Conservation (phyloP, 495 filamentous ascomycete species). For the Tuber magnatum region DNA sequence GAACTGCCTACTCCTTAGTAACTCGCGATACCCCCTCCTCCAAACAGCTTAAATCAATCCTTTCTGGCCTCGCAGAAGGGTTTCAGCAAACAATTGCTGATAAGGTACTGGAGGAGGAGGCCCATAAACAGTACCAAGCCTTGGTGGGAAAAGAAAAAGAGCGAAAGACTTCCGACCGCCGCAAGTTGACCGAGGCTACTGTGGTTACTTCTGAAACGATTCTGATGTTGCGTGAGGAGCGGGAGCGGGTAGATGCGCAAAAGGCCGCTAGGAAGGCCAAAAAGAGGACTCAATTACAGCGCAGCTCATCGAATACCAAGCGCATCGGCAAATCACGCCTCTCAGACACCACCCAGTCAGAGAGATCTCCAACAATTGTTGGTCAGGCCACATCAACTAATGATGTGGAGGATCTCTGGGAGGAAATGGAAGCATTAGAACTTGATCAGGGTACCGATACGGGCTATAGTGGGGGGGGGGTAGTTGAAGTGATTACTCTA, state of each 20-base stretch:
- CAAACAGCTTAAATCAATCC: background rate
- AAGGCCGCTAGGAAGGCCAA: background rate
- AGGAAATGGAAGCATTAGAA: background rate
- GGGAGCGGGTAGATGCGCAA: background rate
- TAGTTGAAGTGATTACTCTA: background rate
- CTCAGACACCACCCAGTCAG: background rate
- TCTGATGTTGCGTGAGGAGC: no score
- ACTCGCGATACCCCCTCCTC: background rate
- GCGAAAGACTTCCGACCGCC: no score
- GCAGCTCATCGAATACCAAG: background rate
- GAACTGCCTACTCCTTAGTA: background rate
- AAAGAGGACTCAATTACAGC: background rate
- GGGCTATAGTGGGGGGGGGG: background rate
- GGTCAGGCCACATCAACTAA: background rate
- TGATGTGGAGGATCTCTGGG: background rate
- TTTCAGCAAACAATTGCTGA: background rate
- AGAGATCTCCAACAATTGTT: background rate
- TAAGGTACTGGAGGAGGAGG: no score
- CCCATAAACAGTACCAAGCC: background rate
- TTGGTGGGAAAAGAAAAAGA: background rate
- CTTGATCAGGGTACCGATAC: background rate
- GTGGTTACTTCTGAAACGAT: no score
- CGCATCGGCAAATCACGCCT: rapidly evolving
- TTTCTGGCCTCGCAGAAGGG: background rate
- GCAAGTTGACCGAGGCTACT: no score